Conservation (phyloP, 2,329 filamentous ascomycete species). For the Metarhizium guizhouense region DNA sequence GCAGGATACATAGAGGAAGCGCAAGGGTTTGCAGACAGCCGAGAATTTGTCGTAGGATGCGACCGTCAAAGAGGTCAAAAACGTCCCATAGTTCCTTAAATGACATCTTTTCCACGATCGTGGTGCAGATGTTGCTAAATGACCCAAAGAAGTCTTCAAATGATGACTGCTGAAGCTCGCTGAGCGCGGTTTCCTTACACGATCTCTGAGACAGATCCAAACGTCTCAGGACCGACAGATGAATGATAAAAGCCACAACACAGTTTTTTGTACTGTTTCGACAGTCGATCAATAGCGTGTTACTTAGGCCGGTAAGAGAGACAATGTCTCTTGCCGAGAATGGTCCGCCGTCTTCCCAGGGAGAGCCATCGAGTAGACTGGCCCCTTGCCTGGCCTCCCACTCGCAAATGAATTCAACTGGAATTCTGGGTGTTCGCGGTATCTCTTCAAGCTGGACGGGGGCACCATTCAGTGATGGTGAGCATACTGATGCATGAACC, state of each 20-base stretch:
- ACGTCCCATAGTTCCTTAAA: conserved; percentile 15
- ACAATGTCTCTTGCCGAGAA: conserved; percentile 11
- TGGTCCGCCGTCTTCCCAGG: conserved; percentile 7
- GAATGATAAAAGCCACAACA: conserved; percentile 14
- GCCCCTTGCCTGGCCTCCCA: background rate
- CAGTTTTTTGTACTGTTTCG: conserved; percentile 1
- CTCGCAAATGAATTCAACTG: background rate
- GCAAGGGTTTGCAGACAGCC: conserved; percentile 5
- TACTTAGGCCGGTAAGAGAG: conserved; percentile 10
- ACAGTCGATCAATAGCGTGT: conserved; percentile 7
- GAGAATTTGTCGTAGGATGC: conserved; percentile 17
- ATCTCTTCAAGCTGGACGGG: background rate
- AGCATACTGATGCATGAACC: background rate
- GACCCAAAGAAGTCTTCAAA: conserved; percentile 3
- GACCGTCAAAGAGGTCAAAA: conserved; percentile 24
- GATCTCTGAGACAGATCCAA: conserved; percentile 15
- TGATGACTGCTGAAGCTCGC: background rate
- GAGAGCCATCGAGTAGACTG: conserved; percentile 1
- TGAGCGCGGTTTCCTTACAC: conserved; percentile 4
- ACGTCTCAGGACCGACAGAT: conserved; percentile 16
- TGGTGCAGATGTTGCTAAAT: conserved; percentile 15
- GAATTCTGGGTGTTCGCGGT: background rate
- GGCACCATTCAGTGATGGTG: background rate
- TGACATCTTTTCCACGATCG: conserved; percentile 6
- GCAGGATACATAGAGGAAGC: background rate